Base-by-base conservation (phyloP, 306 rosid genomes). In the Pterocarpus santalinus region DNA sequence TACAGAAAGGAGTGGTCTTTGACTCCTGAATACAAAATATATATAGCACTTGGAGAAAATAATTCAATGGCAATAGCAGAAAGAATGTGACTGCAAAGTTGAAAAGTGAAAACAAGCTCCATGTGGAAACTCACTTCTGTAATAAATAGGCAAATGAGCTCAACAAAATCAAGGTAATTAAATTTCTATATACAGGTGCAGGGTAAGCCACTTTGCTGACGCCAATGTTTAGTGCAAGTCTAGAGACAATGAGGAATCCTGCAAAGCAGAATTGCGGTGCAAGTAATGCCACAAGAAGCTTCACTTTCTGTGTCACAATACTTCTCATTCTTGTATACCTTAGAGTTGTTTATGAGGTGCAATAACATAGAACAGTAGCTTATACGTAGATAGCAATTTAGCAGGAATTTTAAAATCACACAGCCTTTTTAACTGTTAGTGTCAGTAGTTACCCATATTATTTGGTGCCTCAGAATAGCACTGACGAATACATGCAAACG, bases 161-260 rank as follows among this genome's bases (percentile, higher is more conserved):
- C 71, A 88, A 63, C 82, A 88, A 51, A 85, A 88, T 65, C 79
- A 92, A 69, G 5, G 97, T 94, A 51, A 92, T 87, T 49, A 85
- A 72, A 63, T 92, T 92, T 68, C 94, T 83, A 61, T 92, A 92
- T 53, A 51, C 17, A 51, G 56, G 56, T 53, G 13, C 17, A 51
- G 56, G 56, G 17, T 51, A 51, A 51, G 12, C 17, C 5, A 51
- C 56, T 88, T 90, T 74, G 86, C 97, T 90, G 51, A 92, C 90
- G 51, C 97, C 97, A 55, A 92, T 92, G 83, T 90, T 90, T 11
- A 92, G 82, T 47, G 97, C 94, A 81, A 90, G 83, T 87, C 94
- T 84, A 32, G 94, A 90, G 35, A 92, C 97, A 73, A 92, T 87
- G 85, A 90, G 97, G 81, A 85, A 90, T 62, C 97, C 97, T 75